Evolutionary conservation across 2,329 filamentous ascomycete species (phyloP).

Genomic region (Cladosporium cucumerinum): DNA sequence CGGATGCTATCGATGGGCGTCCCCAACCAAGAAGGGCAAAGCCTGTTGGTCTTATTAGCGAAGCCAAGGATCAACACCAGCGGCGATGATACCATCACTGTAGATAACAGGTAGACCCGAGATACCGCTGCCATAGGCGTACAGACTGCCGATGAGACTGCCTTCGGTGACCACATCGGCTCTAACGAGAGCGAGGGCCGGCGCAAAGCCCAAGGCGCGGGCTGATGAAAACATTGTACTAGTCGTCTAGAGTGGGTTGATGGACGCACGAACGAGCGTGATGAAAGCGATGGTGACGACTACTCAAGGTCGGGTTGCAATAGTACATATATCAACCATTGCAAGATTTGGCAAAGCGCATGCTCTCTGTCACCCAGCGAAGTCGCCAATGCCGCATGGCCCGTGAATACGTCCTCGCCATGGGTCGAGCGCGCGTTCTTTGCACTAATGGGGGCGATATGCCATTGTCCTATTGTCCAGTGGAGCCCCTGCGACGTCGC

Average conservation of each 20-base stretch:
- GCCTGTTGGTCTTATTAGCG: slow-evolving; percentile 15
- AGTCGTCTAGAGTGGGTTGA: not conserved
- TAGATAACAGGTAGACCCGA: slow-evolving; percentile 24
- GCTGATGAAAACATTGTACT: not conserved
- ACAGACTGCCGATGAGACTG: slow-evolving; percentile 9
- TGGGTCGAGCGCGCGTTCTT: not conserved
- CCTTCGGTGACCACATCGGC: slow-evolving; percentile 4
- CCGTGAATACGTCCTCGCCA: not conserved
- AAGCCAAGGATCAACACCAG: not conserved
- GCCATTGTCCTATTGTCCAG: not conserved
- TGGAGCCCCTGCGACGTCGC: not conserved
- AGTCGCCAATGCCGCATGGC: not conserved
- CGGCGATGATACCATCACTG: slow-evolving; percentile 17
- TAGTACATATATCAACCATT: not conserved
- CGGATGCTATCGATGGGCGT: slow-evolving; percentile 16
- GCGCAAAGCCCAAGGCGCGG: not conserved
- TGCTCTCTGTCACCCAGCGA: not conserved
- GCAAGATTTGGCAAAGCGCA: not conserved
- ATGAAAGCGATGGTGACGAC: not conserved
- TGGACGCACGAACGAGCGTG: not conserved
- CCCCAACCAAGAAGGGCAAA: slow-evolving; percentile 19
- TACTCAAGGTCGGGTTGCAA: not conserved
- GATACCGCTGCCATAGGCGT: slow-evolving; percentile 22
- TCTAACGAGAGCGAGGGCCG: slow-evolving; percentile 10
- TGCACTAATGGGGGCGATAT: not conserved